A percentile compares a stretch with the other conserved stretches of the same genome.
Evolutionary conservation across 371 early-diverging fungal species (phyloP).

Genomic region (Mortierella sp.): DNA sequence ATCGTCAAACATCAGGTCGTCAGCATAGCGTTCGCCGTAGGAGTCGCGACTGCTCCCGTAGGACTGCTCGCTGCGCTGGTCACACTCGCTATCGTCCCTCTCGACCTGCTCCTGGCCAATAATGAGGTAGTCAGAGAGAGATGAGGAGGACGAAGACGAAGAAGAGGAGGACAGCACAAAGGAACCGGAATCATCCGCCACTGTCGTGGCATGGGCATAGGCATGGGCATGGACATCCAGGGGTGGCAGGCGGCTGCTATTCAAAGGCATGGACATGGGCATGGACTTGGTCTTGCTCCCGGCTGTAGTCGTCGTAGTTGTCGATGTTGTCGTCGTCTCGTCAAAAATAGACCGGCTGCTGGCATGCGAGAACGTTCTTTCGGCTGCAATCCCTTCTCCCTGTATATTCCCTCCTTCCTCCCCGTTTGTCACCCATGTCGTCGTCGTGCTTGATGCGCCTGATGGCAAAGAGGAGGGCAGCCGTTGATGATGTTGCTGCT

Average conservation of each 20-base stretch:
- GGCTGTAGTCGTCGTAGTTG: background rate
- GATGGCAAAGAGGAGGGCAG: background rate
- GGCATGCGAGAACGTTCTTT: background rate
- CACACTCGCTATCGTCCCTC: constrained; percentile 26
- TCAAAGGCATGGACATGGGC: background rate
- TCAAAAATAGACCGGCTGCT: background rate
- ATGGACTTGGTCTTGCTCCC: background rate
- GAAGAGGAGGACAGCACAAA: constrained; percentile 9
- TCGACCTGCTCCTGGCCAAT: constrained; percentile 43
- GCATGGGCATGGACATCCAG: background rate
- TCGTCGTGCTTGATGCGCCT: constrained; percentile 3
- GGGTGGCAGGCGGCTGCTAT: background rate
- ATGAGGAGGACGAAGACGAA: constrained; percentile 41
- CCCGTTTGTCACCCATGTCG: background rate
- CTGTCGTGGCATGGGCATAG: background rate
- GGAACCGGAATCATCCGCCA: background rate
- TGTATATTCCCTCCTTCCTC: background rate
- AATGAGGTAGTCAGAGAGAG: constrained; percentile 42
- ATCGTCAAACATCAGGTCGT: constrained; percentile 7
- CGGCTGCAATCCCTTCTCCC: background rate
- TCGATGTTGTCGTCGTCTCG: background rate
- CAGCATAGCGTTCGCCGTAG: constrained; percentile 7
- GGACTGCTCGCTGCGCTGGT: constrained; percentile 22
- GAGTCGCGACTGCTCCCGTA: constrained; percentile 16
- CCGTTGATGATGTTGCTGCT: background rate